Evolutionary conservation across 192 early-diverging fungal species (phyloP).

Genomic region (Coemansia sp.): DNA sequence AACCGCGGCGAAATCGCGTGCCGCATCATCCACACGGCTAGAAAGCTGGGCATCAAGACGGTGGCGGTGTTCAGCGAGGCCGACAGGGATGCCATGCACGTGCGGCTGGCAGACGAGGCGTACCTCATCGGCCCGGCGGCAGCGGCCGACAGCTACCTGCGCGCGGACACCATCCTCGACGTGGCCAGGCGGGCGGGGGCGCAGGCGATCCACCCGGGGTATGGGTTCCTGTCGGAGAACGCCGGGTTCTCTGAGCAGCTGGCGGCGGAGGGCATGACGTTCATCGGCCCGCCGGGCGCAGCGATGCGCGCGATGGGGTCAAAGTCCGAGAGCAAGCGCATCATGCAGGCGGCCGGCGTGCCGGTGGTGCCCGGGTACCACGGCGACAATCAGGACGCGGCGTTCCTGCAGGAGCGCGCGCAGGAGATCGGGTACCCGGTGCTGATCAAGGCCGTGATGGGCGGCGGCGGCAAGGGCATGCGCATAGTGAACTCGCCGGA

Average conservation of each 20-base stretch:
- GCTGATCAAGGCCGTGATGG: slow-evolving; percentile 82
- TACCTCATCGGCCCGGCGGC: slow-evolving; percentile 80
- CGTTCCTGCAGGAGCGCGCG: slow-evolving; percentile 76
- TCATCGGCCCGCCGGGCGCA: slow-evolving; percentile 70
- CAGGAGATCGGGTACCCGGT: slow-evolving; percentile 74
- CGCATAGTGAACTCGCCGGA: slow-evolving; percentile 69
- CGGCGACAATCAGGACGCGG: slow-evolving; percentile 72
- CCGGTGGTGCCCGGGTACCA: slow-evolving; percentile 85
- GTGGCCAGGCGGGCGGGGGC: slow-evolving; percentile 78
- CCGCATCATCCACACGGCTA: slow-evolving; percentile 90
- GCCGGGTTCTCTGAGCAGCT: slow-evolving; percentile 77
- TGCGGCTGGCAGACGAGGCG: slow-evolving; percentile 88
- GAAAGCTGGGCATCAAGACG: slow-evolving; percentile 93
- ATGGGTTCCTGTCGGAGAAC: slow-evolving; percentile 96
- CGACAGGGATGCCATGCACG: slow-evolving; percentile 85
- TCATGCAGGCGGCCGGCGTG: slow-evolving; percentile 72
- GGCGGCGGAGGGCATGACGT: slow-evolving; percentile 69
- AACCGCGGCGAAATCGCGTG: slow-evolving; percentile 97
- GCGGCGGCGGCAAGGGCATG: slow-evolving; percentile 87
- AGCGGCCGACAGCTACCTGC: slow-evolving; percentile 81
- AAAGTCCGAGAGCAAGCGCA: slow-evolving; percentile 78
- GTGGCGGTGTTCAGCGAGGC: slow-evolving; percentile 94
- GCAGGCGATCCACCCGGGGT: slow-evolving; percentile 94
- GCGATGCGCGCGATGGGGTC: slow-evolving; percentile 82
- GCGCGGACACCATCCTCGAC: slow-evolving; percentile 76